A percentile compares a stretch with the other conserved stretches of the same genome.
Evolutionary conservation across 176 grass and related monocot species (phyloP).

Genomic region (Musa acuminata): DNA sequence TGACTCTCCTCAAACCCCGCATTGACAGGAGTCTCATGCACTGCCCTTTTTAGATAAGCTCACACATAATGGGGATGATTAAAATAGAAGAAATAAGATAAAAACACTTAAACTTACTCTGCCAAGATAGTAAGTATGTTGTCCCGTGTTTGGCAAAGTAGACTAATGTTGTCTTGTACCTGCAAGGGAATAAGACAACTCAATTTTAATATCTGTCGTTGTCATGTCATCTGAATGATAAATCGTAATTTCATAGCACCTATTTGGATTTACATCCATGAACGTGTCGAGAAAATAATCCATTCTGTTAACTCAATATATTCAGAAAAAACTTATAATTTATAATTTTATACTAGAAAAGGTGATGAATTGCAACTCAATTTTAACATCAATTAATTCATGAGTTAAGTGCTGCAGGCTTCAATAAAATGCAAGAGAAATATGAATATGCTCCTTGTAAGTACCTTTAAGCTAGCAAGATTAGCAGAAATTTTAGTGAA

Average conservation of each 20-base stretch:
- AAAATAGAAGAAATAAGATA: not conserved
- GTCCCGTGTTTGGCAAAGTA: conserved; percentile 6
- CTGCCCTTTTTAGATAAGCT: no score
- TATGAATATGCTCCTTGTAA: not conserved
- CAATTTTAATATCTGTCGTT: not conserved
- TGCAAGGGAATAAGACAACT: not conserved
- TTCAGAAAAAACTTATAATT: not conserved
- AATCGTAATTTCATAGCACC: no score
- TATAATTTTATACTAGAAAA: not conserved
- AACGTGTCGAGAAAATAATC: not conserved
- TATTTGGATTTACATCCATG: no score
- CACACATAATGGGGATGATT: not conserved
- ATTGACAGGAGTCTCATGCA: no score
- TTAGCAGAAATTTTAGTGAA: conserved; percentile 50
- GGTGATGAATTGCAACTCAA: no score
- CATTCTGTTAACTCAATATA: no score
- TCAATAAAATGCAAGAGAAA: not conserved
- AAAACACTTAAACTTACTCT: conserved; percentile 3
- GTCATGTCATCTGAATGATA: not conserved
- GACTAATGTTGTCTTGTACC: conserved; percentile 1
- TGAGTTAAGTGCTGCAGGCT: not conserved
- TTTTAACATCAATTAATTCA: not conserved
- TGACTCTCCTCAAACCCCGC: no score
- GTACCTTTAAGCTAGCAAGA: conserved; percentile 47
- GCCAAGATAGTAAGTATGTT: conserved; percentile 9